Percentiles rank a stretch among this genome's conserved stretches.
These are phyloP conservation scores for Yamadazyma laniorum DNA, from an alignment of 805 yeast species.

Conservation along the genomic window DNA sequence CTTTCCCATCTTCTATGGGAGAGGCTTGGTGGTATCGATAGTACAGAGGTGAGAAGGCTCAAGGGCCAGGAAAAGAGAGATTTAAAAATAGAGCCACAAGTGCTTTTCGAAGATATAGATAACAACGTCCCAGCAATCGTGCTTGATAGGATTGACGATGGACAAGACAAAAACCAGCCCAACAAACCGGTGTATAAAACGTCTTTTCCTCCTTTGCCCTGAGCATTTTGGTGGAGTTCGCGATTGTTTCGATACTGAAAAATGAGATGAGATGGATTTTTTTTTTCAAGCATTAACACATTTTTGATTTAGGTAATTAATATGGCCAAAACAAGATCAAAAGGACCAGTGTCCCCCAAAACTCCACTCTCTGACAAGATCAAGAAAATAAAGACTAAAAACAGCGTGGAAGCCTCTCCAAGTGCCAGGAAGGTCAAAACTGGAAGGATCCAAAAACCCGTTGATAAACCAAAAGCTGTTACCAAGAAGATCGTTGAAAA, in stretches of 20 bases:
- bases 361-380: constrained; percentile 25
- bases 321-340: constrained; percentile 37
- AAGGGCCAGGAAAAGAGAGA: constrained; percentile 17
- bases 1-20: constrained; percentile 46
- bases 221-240: not conserved
- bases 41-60: constrained; percentile 32
- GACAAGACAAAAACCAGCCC: constrained; percentile 5
- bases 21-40: constrained; percentile 39
- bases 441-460: constrained; percentile 15
- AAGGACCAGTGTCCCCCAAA: constrained; percentile 23
- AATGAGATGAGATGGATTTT: constrained; percentile 18
- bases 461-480: constrained; percentile 36
- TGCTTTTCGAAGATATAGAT: constrained; percentile 35
- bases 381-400: constrained; percentile 21
- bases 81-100: constrained; percentile 30
- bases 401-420: constrained; percentile 25
- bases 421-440: constrained; percentile 19
- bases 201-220: constrained; percentile 24
- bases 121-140: constrained; percentile 43
- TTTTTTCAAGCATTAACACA: constrained; percentile 5
- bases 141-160: constrained; percentile 26
- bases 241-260: not conserved
- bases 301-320: not conserved
- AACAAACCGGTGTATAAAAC: constrained; percentile 29
- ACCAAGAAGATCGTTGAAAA: constrained; percentile 4